Base-by-base conservation (phyloP, 2,329 filamentous ascomycete species). In the Trichoderma endophyticum region DNA sequence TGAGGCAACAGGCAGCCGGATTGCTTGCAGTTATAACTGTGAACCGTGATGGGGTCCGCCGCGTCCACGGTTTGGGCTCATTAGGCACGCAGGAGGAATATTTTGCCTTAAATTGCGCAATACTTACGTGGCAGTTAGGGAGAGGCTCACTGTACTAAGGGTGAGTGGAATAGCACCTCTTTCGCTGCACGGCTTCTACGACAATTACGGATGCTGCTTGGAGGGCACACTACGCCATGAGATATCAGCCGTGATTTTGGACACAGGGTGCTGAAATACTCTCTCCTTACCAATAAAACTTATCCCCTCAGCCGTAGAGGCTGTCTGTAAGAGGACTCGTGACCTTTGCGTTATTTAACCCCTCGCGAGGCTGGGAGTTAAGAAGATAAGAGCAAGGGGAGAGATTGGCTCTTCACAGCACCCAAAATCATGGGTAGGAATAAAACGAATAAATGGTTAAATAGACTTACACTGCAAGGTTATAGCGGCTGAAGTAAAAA, bases 221-320 rank as follows among this genome's bases (percentile, higher is more conserved):
- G 21, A 54, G 48, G 48, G 4, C 11, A 24, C 21, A 54, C 12
- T 24, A 14, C 21, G 9, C 43, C 43, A 21, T 51, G 43, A 3
- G 43, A 51, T 51, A 51, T 21, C n/a, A 12, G n/a, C 8, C 18
- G 9, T 51, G 9, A 6, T 11, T 51, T 21, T 6, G 43, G 21
- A 21, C 9, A 12, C 12, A 0, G 43, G 0, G 18, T 21, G 43
- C 0, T 24, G 0, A 21, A 24, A 21, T 11, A 11, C 4, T 6
- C 8, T 60, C 8, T 34, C 0, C 0, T 18, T 6, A 3, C 32
- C 18, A 21, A 24, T 12, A 0, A 21, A 34, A 34, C 5, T n/a
- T 21, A n/a, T 1, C n/a, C 18, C 4, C 7, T 8, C 21, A 11
- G n/a, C n/a, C 26, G 57, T 34, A 11, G n/a, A 15, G 32, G 57